Percentiles rank a stretch among this genome's conserved stretches.
phyloP scores from a whole-genome alignment of 345 rosid genomes.

The Pugionium dolabratum region DNA sequence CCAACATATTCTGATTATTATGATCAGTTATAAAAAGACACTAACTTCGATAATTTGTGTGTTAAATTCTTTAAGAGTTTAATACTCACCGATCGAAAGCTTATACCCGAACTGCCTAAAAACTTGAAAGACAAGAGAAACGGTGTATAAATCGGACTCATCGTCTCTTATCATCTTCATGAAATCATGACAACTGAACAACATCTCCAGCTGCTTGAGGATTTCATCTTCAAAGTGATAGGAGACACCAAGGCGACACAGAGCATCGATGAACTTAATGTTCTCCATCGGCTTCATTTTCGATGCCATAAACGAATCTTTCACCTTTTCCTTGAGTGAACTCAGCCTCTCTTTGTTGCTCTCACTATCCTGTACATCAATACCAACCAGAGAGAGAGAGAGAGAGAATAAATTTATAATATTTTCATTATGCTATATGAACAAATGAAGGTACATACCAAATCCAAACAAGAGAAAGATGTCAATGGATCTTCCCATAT shows the following conservation, averaged over 20 bases:
- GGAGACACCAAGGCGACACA: conserved; percentile 31
- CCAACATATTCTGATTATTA: no score
- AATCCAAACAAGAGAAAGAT: neutral
- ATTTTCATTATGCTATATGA: no score
- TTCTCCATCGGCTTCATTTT: conserved; percentile 1
- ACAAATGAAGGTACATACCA: neutral
- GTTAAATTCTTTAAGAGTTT: no score
- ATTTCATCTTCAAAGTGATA: conserved; percentile 23
- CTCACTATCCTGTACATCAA: conserved; percentile 3
- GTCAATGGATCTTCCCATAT: conserved; percentile 21
- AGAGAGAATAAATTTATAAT: no score
- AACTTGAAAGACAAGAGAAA: conserved; percentile 22
- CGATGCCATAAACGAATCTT: conserved; percentile 7
- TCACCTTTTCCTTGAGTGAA: conserved; percentile 1
- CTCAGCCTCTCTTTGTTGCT: neutral
- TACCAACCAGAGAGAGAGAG: no score
- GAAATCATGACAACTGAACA: conserved; percentile 8
- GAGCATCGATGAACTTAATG: conserved; percentile 19
- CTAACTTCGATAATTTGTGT: no score
- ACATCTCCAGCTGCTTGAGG: neutral
- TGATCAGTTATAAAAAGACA: no score
- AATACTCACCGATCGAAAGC: neutral
- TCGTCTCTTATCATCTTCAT: neutral
- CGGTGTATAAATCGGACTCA: neutral
- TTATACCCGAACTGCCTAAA: conserved; percentile 26